Base-by-base conservation (phyloP, 768 basidiomycete species). In the Lentinus brumalis region DNA sequence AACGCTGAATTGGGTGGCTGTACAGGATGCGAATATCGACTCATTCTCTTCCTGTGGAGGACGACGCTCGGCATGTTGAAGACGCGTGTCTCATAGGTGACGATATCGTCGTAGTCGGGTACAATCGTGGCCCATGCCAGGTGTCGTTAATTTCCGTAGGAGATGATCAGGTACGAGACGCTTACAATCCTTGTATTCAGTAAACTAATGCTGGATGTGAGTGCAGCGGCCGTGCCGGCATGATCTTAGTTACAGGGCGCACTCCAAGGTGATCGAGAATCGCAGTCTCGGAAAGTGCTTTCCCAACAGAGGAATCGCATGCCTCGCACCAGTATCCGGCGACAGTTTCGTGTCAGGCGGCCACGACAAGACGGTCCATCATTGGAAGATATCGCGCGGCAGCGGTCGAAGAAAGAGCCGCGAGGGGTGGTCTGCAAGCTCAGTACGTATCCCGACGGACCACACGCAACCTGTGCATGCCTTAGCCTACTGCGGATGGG, bases 271-370 rank as follows among this genome's bases (percentile, higher is more conserved):
- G 51, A 61, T 67, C 52, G 70, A 72, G 59, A 71, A 78, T 65
- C 67, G 59, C 44, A 15, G 21, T 7, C 30, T 53, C 15, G 67
- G 66, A 12, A 58, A 53, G 18, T 60, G 67, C 12, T 56, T 57
- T 42, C 67, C 59, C 1, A 69, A 68, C 50, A 68, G 60, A 35
- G 78, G 79, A 50, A 73, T 83, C 32, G 79, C 71, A 56, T 77
- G 79, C 69, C 77, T 84, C 63, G 75, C 79, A 59, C 71, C 78
- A 45, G 70, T 75, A 57, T 60, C 56, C 60, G 70, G 67, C 63
- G 65, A 68, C 29, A 71, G 67, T 66, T 84, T 85, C 70, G 74
- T 83, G 57, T 78, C 81, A 39, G 82, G 81, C 54, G 81, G 79
- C 31, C 73, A 78, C 65, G 81, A 84, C 70, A 78, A 79, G 67